Base-by-base conservation (phyloP, 345 rosid species). In the Bretschneidera sinensis region DNA sequence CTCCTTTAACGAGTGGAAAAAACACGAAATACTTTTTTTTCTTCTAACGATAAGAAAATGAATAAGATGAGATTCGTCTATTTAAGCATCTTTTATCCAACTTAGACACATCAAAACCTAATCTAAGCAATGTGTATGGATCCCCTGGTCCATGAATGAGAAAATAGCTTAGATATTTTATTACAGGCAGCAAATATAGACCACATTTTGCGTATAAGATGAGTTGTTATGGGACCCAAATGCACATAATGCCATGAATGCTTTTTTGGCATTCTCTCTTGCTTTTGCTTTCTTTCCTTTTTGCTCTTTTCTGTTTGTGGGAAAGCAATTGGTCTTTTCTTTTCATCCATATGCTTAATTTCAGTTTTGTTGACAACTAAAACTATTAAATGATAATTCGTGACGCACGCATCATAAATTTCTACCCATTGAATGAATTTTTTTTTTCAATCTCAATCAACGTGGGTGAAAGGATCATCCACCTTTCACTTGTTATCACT, bases 121-220 rank as follows among this genome's bases (percentile, higher is more conserved):
- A 54, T 24, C 34, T 18, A 63, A 14, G 6, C 22, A 9, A 11
- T 18, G 45, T 31, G 21, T 49, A 68, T 51, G 59, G n/a, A n/a
- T n/a, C 54, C 60, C 33, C 43, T 54, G 61, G 51, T 73, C 67
- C 64, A 71, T 70, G 60, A 33, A 17, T 20, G 31, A 9, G 71
- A 74, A 70, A 71, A 66, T 71, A 47, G 66, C 51, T 21, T 48
- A 73, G 87, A 82, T 82, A 82, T 81, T 82, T 83, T 59, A 69
- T 62, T 64, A 50, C 45, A 18, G 19, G 43, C 34, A 61, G 62
- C 70, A 62, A 74, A 71, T 69, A 18, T 5, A 65, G 70, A 53
- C 81, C 84, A 80, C 84, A 80, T 28, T 28, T 72, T 73, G 45
- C 21, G 64, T 31, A 62, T 17, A 17, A 48, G 49, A 9, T 48